Evolutionary conservation across 441 rosid species (phyloP).

Genomic region (Populus trichocarpa): DNA sequence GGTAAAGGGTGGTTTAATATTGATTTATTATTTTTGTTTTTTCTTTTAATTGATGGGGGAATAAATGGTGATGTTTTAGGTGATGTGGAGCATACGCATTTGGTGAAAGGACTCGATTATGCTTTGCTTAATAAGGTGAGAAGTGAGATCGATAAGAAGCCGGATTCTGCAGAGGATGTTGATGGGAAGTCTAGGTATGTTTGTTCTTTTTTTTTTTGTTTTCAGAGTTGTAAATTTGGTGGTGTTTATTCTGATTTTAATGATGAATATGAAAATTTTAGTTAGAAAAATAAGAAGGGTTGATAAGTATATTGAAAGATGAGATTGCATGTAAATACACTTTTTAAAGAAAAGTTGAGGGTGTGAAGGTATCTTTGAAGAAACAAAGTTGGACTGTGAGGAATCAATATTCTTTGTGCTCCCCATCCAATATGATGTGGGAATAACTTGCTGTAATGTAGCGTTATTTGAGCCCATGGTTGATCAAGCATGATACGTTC

Average conservation of each 20-base stretch:
- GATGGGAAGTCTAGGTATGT: constrained; percentile 62
- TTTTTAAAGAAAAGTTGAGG: neutral
- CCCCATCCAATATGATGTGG: neutral
- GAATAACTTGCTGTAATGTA: neutral
- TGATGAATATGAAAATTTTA: neutral
- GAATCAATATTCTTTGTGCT: neutral
- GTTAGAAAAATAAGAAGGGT: neutral
- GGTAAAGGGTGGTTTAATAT: neutral
- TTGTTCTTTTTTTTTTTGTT: neutral
- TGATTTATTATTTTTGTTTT: neutral
- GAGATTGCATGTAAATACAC: neutral
- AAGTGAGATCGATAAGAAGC: constrained; percentile 91
- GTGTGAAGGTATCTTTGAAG: neutral
- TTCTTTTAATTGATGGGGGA: neutral
- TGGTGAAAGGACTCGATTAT: constrained; percentile 96
- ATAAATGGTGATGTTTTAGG: constrained; percentile 36
- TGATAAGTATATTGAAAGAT: neutral
- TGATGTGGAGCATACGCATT: constrained; percentile 96
- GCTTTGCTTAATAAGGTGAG: constrained; percentile 86
- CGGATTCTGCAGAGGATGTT: constrained; percentile 65
- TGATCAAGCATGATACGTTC: neutral
- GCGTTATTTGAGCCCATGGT: neutral
- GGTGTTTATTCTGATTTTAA: neutral
- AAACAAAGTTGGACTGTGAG: neutral
- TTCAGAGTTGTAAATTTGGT: neutral